Conservation (phyloP, 1,284 basidiomycete genomes). For the Trichosporon inkin region DNA sequence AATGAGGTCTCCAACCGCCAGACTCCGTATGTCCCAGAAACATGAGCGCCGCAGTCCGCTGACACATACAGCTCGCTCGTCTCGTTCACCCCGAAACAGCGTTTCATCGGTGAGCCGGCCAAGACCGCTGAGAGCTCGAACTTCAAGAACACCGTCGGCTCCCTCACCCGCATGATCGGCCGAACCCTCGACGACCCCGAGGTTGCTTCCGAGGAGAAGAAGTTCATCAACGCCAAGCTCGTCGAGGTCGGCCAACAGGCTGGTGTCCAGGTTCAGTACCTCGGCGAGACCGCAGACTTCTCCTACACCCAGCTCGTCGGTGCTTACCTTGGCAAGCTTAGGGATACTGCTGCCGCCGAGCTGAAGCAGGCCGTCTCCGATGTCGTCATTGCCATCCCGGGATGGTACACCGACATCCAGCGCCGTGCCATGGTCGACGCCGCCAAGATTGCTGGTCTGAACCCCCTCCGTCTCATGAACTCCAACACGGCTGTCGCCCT, state of each 20-base stretch:
- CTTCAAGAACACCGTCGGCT: slow-evolving; percentile 91
- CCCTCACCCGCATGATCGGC: slow-evolving; percentile 80
- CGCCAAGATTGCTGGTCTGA: slow-evolving; percentile 78
- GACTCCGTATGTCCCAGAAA: slow-evolving; percentile 67
- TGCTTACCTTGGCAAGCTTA: slow-evolving; percentile 80
- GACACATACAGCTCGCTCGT: slow-evolving; percentile 67
- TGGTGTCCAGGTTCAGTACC: slow-evolving; percentile 79
- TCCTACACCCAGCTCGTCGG: slow-evolving; percentile 81
- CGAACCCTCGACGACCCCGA: slow-evolving; percentile 71
- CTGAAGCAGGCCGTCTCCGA: slow-evolving; percentile 80
- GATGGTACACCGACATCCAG: slow-evolving; percentile 90
- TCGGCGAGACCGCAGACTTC: slow-evolving; percentile 71
- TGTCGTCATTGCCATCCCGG: slow-evolving; percentile 87
- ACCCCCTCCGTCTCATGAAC: slow-evolving; percentile 86
- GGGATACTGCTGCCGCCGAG: slow-evolving; percentile 75
- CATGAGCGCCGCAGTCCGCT: not conserved
- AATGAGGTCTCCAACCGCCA: slow-evolving; percentile 94
- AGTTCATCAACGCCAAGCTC: slow-evolving; percentile 78
- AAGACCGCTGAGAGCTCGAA: slow-evolving; percentile 97
- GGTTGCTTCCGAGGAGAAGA: slow-evolving; percentile 74
- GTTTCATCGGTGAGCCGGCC: slow-evolving; percentile 83
- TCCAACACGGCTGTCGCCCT: slow-evolving; percentile 89
- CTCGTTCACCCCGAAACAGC: slow-evolving; percentile 82
- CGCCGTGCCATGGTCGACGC: slow-evolving; percentile 82
- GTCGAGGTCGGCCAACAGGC: slow-evolving; percentile 75